phyloP scores from a whole-genome alignment of 257 asterid genomes.

The Gentiana macrophylla region DNA sequence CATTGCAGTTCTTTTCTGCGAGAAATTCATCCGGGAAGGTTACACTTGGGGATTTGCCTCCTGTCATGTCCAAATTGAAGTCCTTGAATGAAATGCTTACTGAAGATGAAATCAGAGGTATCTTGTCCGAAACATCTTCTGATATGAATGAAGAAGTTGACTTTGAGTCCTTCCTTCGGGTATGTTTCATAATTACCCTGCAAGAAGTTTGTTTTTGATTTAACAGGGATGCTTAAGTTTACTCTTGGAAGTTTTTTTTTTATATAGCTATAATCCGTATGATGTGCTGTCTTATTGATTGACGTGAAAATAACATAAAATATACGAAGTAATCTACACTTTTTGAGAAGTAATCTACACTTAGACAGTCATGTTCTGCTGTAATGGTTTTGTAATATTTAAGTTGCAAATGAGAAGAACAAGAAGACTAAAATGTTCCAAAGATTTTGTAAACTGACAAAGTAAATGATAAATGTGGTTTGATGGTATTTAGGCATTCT shows the following conservation, averaged over 20 bases:
- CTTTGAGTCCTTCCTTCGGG: conserved; percentile 74
- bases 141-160: conserved; percentile 48
- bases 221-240: background rate
- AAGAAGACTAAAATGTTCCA: too few relatives aligned
- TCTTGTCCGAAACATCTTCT: conserved; percentile 40
- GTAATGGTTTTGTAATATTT: too few relatives aligned
- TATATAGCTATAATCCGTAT: background rate
- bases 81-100: conserved; percentile 29
- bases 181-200: conserved; percentile 7
- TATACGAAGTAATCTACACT: background rate
- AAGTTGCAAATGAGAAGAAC: too few relatives aligned
- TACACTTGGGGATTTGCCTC: conserved; percentile 50
- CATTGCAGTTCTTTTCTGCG: conserved; percentile 42
- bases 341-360: background rate
- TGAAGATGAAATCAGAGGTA: conserved; percentile 44
- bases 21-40: conserved; percentile 51
- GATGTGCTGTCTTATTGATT: background rate
- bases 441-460: background rate
- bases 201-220: background rate
- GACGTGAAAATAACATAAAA: background rate
- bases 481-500: conserved; percentile 33
- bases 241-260: background rate
- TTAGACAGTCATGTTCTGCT: too few relatives aligned
- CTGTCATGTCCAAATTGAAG: conserved; percentile 53
- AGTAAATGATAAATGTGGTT: background rate